Base-by-base conservation (phyloP, 768 basidiomycete species). In the Tephrocybe sp. region DNA sequence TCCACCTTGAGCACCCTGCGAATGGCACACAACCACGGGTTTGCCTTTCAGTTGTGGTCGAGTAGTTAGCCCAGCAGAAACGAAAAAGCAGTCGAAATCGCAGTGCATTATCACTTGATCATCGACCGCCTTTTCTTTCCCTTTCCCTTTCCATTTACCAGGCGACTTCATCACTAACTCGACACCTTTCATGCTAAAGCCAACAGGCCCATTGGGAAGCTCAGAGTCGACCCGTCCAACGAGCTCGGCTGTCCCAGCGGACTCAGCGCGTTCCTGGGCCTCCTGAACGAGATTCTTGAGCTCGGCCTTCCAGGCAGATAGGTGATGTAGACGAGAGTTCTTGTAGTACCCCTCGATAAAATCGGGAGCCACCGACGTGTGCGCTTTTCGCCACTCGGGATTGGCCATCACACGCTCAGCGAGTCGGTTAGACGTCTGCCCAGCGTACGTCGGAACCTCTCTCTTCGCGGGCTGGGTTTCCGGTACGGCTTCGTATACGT, bases 61-160 rank as follows among this genome's bases (percentile, higher is more conserved):
- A 51, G 77, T 83, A 2, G 90, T 75, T 45, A 95, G 69, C 0
- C 93, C 92, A n/a, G 87, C 96, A 1, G 90, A 86, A 10, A 98
- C 95, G 63, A 99, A 99, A 75, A 98, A 98, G 56, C 87, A 93
- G 62, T 99, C 97, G 57, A 98, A 98, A 66, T 94, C 92, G 58
- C 89, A 91, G 60, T 94, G 92, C 89, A 94, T 90, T 60, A 93
- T 88, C 9, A 90, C 81, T 14, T 78, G 77, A 37, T 84, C 79
- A 28, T 75, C 76, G 28, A 74, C 74, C 14, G 73, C 80, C 59
- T 76, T 83, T 54, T 72, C 76, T 64, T 84, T 86, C 38, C 73
- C 78, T 57, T 85, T 85, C 60, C 75, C 78, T 54, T 78, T 81
- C 12, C 62, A 62, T 58, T 74, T 73, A 17, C 65, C 61, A 34